Evolutionary conservation across 306 rosid genomes (phyloP).

Genomic region (Geum urbanum): DNA sequence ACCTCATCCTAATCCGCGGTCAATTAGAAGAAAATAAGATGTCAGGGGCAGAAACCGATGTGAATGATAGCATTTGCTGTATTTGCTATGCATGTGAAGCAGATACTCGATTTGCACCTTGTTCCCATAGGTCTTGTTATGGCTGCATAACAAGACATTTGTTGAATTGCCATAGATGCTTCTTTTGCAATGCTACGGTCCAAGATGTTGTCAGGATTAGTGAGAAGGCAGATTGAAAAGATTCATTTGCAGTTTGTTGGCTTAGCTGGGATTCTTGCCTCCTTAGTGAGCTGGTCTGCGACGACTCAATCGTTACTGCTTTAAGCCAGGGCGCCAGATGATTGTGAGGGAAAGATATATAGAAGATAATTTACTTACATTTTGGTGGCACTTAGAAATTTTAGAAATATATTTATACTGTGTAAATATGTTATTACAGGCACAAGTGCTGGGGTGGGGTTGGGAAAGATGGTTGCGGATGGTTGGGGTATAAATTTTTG

Average conservation of each 20-base stretch:
- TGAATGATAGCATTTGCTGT: constrained; percentile 67
- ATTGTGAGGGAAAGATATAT: constrained; percentile 12
- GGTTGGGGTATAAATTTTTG: constrained; percentile 57
- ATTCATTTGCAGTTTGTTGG: not conserved
- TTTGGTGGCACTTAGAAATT: constrained; percentile 4
- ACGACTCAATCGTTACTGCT: constrained; percentile 5
- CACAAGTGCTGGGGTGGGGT: constrained; percentile 7
- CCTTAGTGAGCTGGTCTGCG: constrained; percentile 14
- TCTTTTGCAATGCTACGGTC: constrained; percentile 92
- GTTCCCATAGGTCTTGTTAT: constrained; percentile 82
- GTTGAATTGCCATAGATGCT: constrained; percentile 93
- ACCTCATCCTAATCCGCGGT: constrained; percentile 57
- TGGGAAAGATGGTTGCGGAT: constrained; percentile 15
- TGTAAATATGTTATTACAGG: constrained; percentile 7
- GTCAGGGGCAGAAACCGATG: constrained; percentile 36
- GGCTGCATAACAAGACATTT: constrained; percentile 97
- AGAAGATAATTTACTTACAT: constrained; percentile 9
- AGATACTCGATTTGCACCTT: constrained; percentile 69
- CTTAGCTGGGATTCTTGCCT: not conserved
- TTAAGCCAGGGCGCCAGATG: constrained; percentile 12
- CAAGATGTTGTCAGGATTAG: constrained; percentile 47
- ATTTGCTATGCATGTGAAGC: constrained; percentile 74
- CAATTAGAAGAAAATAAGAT: constrained; percentile 37
- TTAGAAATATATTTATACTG: constrained; percentile 5
- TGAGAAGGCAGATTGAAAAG: constrained; percentile 37